These are phyloP conservation scores for Clitopilus passeckerianus DNA, from an alignment of 768 basidiomycete genomes.

Conservation along the genomic window DNA sequence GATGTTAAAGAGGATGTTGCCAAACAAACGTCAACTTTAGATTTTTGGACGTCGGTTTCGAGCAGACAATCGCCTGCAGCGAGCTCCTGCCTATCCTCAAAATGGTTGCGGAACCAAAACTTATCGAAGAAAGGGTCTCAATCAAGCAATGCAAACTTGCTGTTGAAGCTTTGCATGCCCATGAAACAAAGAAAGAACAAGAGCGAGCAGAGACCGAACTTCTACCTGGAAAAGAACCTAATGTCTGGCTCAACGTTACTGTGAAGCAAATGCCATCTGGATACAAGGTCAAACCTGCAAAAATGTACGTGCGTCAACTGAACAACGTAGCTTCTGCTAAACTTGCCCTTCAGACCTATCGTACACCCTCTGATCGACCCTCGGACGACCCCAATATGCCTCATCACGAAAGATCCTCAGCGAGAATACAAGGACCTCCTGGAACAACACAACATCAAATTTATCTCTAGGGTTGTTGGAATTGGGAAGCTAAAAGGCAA, in stretches of 20 bases:
- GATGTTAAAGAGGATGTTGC: background rate
- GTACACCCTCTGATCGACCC: slow-evolving; percentile 83
- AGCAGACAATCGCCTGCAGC: background rate
- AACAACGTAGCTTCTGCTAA: slow-evolving; percentile 8
- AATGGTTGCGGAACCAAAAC: slow-evolving; percentile 41
- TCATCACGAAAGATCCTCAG: slow-evolving; percentile 95
- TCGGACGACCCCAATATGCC: slow-evolving; percentile 72
- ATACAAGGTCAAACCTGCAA: slow-evolving; percentile 73
- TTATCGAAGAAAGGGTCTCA: slow-evolving; percentile 71
- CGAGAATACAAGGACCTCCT: slow-evolving; percentile 94
- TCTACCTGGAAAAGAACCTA: slow-evolving; percentile 72
- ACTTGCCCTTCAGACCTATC: slow-evolving; percentile 49
- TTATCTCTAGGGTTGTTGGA: slow-evolving; percentile 89
- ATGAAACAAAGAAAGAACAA: slow-evolving; percentile 60
- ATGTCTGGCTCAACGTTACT: slow-evolving; percentile 85
- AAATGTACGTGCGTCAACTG: slow-evolving; percentile 57
- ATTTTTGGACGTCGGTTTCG: slow-evolving; percentile 6
- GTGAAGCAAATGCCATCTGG: slow-evolving; percentile 78
- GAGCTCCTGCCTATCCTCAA: background rate
- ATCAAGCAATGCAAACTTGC: slow-evolving; percentile 71
- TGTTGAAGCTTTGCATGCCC: slow-evolving; percentile 68
- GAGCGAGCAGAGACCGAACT: slow-evolving; percentile 72
- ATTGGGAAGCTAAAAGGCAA: slow-evolving; percentile 92
- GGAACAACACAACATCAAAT: slow-evolving; percentile 72
- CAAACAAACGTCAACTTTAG: slow-evolving; percentile 14